Evolutionary conservation across 202 grass and related monocot genomes (phyloP), one percentile per base, ranked within the genome.

Genomic region (Setaria italica): DNA sequence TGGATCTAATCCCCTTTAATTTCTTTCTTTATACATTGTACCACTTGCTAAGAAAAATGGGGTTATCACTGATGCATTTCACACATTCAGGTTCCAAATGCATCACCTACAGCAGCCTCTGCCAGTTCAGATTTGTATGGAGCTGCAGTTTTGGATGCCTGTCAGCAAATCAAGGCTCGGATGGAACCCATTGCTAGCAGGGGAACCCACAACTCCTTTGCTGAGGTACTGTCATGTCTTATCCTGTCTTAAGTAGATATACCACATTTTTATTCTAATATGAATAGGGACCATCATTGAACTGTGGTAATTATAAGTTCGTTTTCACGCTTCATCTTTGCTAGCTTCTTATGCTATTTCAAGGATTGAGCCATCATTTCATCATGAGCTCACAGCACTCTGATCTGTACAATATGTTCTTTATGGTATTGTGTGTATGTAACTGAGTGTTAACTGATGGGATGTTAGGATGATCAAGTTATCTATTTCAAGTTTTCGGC

Each of bases 121-220:
- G 95, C 95, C 80, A 98, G 93, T 85, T 95, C 95, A 74, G 95
- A 98, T 86, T 76, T 98, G 55, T 98, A 98, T 85, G 95, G 95
- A 59, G 93, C 93, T 84, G 95, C 95, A 42, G 95, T 98, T 82
- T 92, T 95, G 76, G 91, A 98, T 87, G 95, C 95, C 67, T 98
- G 95, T 80, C 81, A 95, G 76, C 95, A 98, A 89, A 94, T 98
- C 64, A 89, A 92, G 86, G 90, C 89, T 64, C 89, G 95, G 19
- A 98, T 98, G 95, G 85, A 98, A 89, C 88, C 90, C 51, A 67
- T 95, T 88, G 91, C 93, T 80, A 78, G 65, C 78, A 92, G 82
- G 74, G 81, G 92, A 42, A 86, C 78, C 11, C 81, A 95, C 81
- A 90, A 76, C 70, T 95, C 96, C 69, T 98, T 98, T 90, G 82